Evolutionary conservation across 108 stramenopile genomes (phyloP).

Genomic region (Mediolabrus comicus): DNA sequence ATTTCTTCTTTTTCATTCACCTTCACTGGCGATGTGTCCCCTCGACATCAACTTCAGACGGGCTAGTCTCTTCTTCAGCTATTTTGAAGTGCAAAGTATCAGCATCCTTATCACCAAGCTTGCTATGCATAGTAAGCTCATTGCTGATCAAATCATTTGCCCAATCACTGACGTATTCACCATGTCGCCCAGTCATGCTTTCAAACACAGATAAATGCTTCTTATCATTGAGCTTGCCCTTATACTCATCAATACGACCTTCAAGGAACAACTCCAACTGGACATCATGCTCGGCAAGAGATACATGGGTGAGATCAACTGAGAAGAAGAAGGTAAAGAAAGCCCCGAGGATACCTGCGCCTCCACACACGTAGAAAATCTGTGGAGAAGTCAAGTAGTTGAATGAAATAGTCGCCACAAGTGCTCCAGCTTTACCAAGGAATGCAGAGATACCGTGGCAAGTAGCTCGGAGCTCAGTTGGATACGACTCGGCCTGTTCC

Average conservation of each 20-base stretch:
- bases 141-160: slow-evolving; percentile 3
- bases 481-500: too few relatives aligned
- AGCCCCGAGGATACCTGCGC: neutral
- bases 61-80: too few relatives aligned
- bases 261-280: slow-evolving; percentile 34
- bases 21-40: too few relatives aligned
- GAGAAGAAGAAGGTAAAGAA: slow-evolving; percentile 21
- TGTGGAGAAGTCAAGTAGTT: slow-evolving; percentile 5
- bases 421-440: too few relatives aligned
- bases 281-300: slow-evolving; percentile 31
- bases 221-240: slow-evolving; percentile 16
- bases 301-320: slow-evolving; percentile 24
- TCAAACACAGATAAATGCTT: slow-evolving; percentile 28
- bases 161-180: slow-evolving; percentile 22
- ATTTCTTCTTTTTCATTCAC: too few relatives aligned
- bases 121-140: too few relatives aligned
- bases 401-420: too few relatives aligned
- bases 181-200: slow-evolving; percentile 15
- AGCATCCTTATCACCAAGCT: too few relatives aligned
- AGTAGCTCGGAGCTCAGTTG: too few relatives aligned
- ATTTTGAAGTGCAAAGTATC: too few relatives aligned
- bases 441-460: too few relatives aligned
- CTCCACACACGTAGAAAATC: slow-evolving; percentile 19
- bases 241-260: slow-evolving; percentile 21
- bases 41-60: too few relatives aligned